Base-by-base conservation (phyloP, 176 grass and related monocot species). In the Hsuehochloa calcarea region DNA sequence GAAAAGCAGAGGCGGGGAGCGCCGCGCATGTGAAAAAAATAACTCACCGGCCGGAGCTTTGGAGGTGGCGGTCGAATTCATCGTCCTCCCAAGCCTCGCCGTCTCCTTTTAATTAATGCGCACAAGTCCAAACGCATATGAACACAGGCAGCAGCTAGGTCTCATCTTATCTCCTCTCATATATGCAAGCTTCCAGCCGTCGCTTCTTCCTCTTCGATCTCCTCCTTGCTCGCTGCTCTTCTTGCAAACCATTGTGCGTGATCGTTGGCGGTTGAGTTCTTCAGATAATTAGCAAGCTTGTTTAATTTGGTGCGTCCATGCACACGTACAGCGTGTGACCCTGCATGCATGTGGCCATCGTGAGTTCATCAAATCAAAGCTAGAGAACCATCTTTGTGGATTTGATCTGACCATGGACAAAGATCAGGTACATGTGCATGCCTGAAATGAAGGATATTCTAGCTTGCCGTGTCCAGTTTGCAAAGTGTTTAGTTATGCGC, bases 21-120 rank as follows among this genome's bases (percentile, higher is more conserved):
- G 85, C 55, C 80, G 63, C 75, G 88, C 93, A 95, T 92, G 93
- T 95, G 93, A 95, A 90, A 40, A 88, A 89, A 68, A 86, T 94
- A 94, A 94, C 88, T 89, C 79, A 89, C 88, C 90, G 92, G 92
- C 88, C 79, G 90, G 56, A 26, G 60, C 39, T 34, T 38, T 43
- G 74, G 71, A 46, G 66, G 67, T 40, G 90, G 22, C 74, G 86
- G 75, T 63, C 54, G 67, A 92, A 92, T 92, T 94, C 84, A 87
- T 87, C 84, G 4, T 58, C 77, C 63, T 17, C 65, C 40, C n/a
- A 17, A 26, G n/a, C 31, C 52, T 55, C 52, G 19, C 8, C 45
- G 6, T n/a, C 49, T 25, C 56, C 20, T 41, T 61, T 23, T 61
- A 65, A 84, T 84, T 84, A 89, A 89, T 80, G 63, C 51, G 10